Evolutionary conservation across 345 rosid species (phyloP), one percentile per base, ranked within the genome.

Genomic region (Sonneratia caseolaris): DNA sequence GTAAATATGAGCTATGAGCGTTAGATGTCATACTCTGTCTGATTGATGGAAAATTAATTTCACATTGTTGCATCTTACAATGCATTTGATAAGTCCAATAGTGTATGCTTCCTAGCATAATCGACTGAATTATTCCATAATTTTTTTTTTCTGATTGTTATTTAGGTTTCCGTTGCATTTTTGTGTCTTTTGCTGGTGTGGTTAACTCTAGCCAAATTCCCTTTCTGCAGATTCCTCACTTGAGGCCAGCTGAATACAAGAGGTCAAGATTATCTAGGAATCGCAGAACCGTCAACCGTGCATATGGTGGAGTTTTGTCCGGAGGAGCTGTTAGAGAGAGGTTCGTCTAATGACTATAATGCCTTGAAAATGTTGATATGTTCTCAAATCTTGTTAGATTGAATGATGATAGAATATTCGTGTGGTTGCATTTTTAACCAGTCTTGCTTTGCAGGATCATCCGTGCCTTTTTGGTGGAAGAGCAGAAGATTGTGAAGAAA

Each of bases 221-320:
- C 38, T 71, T 8, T 55, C 59, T 72, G 47, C 81, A 92, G 97
- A 89, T 92, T 78, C 96, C 97, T 48, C 97, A 89, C 79, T 73
- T 92, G 88, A 86, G 97, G 81, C 97, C 97, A 14, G 73, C 96
- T 70, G 88, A 92, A 69, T 92, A 92, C 80, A 92, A 92, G 85
- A 89, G 93, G 74, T 88, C 96, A 53, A 79, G 96, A 57, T 81
- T 89, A 69, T 70, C 96, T 7, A 86, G 97, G 74, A 92, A 88
- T 79, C 79, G 91, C 3, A 84, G 96, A 70, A 88, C 97, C 3
- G 97, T 92, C 67, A 92, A 87, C 84, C 97, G 97, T 80, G 82
- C 97, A 18, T 92, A 92, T 21, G 96, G 97, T 38, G 97, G 97
- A 2, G 96, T 92, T 40, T 71, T 92, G 76, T 89, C 91, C 8